Evolutionary conservation across 768 basidiomycete species (phyloP), one percentile per base, ranked within the genome.

Genomic region (Gyrodon lividus): DNA sequence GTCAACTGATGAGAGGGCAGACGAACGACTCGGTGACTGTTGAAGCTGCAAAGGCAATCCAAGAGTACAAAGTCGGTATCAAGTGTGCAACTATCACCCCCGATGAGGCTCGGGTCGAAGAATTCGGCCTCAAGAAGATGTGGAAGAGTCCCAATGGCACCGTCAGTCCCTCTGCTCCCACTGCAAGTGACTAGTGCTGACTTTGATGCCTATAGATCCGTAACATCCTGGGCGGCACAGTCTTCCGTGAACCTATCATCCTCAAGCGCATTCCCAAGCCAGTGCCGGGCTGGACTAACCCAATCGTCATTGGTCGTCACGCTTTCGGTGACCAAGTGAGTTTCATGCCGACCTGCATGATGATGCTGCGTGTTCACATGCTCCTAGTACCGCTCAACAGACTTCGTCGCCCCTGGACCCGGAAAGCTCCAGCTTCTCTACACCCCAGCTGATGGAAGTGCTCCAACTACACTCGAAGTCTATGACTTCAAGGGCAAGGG

Each of bases 71-170:
- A 57, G 97, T 99, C 58, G 97, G 96, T 57, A 94, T 98, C 76
- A 99, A 99, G 73, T 99, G 96, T 74, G 96, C 95, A 35, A 98
- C 96, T 40, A 98, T 98, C 74, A 99, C 97, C 1, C 97, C 97
- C 6, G 97, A 99, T 67, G 96, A 98, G 69, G 92, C 85, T 20
- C 87, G 95, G 51, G 93, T 98, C 42, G 74, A 94, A 67, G 97
- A 98, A 72, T 99, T 97, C 82, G 91, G 93, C 44, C 79, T 99
- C 67, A 98, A 97, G 79, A 84, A 95, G 72, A 99, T 99, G 96
- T 97, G 93, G 95, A 88, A 78, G 77, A 92, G 90, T 64, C 96
- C 95, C 6, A 97, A 97, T 70, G 95, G 94, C 60, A 96, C 95
- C 2, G 88, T 91, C 54, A 47, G 86, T 72, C 23, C 19, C 48